These are phyloP conservation scores for Boletus sp. DNA, from an alignment of 768 basidiomycete species.

Conservation along the genomic window DNA sequence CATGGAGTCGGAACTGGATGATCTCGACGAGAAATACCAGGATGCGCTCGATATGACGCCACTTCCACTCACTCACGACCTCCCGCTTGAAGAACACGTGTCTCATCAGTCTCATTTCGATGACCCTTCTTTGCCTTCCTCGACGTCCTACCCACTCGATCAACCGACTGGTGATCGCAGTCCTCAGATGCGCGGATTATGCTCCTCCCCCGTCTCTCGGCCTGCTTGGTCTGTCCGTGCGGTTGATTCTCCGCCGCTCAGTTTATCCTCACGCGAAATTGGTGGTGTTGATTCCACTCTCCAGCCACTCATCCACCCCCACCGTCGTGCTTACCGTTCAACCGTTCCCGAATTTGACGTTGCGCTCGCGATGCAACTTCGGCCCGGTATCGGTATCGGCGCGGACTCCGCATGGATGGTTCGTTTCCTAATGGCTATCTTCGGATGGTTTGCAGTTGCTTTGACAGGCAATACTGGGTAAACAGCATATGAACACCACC, in stretches of 20 bases:
- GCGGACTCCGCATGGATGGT: slow-evolving; percentile 81
- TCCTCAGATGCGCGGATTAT: slow-evolving; percentile 14
- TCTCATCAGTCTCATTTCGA: slow-evolving; percentile 5
- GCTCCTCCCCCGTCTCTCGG: slow-evolving; percentile 13
- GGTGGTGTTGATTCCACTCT: slow-evolving; percentile 1
- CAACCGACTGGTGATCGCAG: slow-evolving; percentile 10
- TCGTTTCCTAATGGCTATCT: slow-evolving; percentile 74
- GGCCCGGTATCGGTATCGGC: slow-evolving; percentile 66
- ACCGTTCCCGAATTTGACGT: slow-evolving; percentile 55
- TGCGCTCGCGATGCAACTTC: slow-evolving; percentile 75
- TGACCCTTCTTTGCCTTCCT: slow-evolving; percentile 13
- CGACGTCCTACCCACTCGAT: slow-evolving; percentile 4
- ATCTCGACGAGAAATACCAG: slow-evolving; percentile 30
- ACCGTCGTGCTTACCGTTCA: slow-evolving; percentile 35
- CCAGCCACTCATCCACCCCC: slow-evolving; percentile 19
- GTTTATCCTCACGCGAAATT: slow-evolving; percentile 10
- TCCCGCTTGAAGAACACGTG: slow-evolving; percentile 17
- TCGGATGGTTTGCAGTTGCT: slow-evolving; percentile 72
- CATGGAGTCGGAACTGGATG: slow-evolving; percentile 25
- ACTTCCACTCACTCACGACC: slow-evolving; percentile 16
- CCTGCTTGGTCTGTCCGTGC: slow-evolving; percentile 33
- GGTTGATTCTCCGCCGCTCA: slow-evolving; percentile 21
- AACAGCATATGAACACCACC: slow-evolving; percentile 1
- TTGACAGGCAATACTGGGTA: slow-evolving; percentile 38
- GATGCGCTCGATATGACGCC: slow-evolving; percentile 30